Base-by-base conservation (phyloP, 2,329 filamentous ascomycete genomes). In the Polytolypa hystricis region DNA sequence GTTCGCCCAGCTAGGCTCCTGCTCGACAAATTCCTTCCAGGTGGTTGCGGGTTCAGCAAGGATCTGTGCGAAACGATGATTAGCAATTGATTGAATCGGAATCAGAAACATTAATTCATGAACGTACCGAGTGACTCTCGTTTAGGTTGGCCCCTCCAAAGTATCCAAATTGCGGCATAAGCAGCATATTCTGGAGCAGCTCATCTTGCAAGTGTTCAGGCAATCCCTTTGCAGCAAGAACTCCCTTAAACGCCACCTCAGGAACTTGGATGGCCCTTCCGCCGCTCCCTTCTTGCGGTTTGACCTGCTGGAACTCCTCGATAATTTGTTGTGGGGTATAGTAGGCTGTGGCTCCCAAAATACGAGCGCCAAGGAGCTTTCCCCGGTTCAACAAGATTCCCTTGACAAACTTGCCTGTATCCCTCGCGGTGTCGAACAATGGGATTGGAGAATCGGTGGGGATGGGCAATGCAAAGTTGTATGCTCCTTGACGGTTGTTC, bases 151-250 rank as follows among this genome's bases (percentile, higher is more conserved):
- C 66, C 7, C 67, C 67, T 4, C 62, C 64, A 47, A 64, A 76
- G 44, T 76, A 76, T 0, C 71, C 71, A 19, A 61, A 67, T 15
- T 68, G 60, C 37, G 65, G 58, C 40, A 75, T 52, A 31, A 76
- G 56, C 27, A 64, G 53, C 52, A 71, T 65, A 42, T 72, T 76
- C 52, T 75, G 65, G 20, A 68, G 53, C 49, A 74, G 39, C 50
- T 76, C 72, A 38, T 69, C 30, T 46, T 59, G 49, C 3, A 48
- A 31, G 8, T 38, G 28, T 2, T 42, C n/a, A 3, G 50, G 48
- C 5, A 57, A 23, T n/a, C n/a, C n/a, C n/a, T n/a, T n/a, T n/a
- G n/a, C n/a, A n/a, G n/a, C n/a, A n/a, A n/a, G n/a, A 14, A 48
- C 45, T 1, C 45, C 47, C 28, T 51, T 53, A 35, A 51, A 58